Percentiles rank a stretch among this genome's conserved stretches.
These are phyloP conservation scores for Penicillium crystallinum DNA, from an alignment of 495 filamentous ascomycete genomes.

Conservation along the genomic window DNA sequence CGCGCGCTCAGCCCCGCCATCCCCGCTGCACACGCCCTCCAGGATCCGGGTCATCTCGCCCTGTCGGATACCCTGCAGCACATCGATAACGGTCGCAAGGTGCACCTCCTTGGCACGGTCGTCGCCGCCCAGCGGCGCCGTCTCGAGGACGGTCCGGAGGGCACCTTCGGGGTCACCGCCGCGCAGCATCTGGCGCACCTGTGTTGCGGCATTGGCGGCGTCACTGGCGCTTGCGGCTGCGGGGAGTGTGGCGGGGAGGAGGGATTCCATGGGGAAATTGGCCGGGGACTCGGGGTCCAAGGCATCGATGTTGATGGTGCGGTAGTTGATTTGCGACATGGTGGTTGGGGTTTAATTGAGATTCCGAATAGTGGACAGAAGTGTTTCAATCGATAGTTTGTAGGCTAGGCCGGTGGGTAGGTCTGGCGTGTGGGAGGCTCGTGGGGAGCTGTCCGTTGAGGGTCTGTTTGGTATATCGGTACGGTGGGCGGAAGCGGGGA, in stretches of 20 bases:
- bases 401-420: background rate
- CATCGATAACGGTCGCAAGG: constrained; percentile 75
- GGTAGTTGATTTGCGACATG: constrained; percentile 68
- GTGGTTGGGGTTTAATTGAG: constrained; percentile 12
- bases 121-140: constrained; percentile 64
- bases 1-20: constrained; percentile 63
- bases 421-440: background rate
- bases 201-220: constrained; percentile 63
- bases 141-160: constrained; percentile 72
- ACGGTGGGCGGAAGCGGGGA: constrained; percentile 20
- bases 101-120: constrained; percentile 79
- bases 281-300: constrained; percentile 79
- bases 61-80: constrained; percentile 84
- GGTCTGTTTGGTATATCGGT: constrained; percentile 13
- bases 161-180: constrained; percentile 83
- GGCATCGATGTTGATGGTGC: constrained; percentile 89
- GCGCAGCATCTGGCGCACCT: constrained; percentile 80
- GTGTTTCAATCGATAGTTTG: background rate
- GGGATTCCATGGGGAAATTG: constrained; percentile 80
- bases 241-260: constrained; percentile 61
- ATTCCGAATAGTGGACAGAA: background rate
- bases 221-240: constrained; percentile 62
- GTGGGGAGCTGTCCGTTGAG: constrained; percentile 3
- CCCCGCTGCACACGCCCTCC: constrained; percentile 62
- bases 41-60: constrained; percentile 85